Evolutionary conservation across 495 filamentous ascomycete genomes (phyloP).

Genomic region (Pseudoneurospora amorphoporcata): DNA sequence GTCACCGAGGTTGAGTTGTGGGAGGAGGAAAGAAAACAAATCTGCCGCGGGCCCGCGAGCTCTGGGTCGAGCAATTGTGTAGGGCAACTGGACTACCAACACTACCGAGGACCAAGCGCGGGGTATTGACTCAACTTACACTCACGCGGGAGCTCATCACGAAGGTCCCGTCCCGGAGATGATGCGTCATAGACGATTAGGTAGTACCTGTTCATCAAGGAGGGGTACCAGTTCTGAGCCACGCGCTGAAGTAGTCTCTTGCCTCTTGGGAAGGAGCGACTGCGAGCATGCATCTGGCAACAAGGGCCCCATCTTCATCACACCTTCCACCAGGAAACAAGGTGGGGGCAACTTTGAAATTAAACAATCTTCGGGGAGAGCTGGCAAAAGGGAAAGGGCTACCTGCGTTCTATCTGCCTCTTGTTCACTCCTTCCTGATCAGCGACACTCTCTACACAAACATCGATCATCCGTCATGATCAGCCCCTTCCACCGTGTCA

Average conservation of each 20-base stretch:
- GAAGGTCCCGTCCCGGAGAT: background rate
- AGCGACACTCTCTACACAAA: background rate
- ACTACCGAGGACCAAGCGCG: background rate
- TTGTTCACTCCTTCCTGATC: background rate
- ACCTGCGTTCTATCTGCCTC: background rate
- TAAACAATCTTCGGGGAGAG: background rate
- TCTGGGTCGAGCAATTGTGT: background rate
- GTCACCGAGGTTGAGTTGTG: background rate
- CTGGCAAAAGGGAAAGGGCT: background rate
- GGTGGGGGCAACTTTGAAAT: background rate
- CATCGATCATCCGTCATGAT: background rate
- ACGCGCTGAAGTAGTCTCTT: background rate
- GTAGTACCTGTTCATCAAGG: background rate
- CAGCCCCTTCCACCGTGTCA: background rate
- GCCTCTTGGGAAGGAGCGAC: background rate
- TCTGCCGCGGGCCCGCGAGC: background rate
- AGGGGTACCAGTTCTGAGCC: background rate
- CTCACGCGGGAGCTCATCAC: background rate
- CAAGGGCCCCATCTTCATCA: background rate
- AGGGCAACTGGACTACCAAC: background rate
- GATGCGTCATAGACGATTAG: background rate
- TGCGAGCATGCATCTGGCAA: background rate
- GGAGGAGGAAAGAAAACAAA: background rate
- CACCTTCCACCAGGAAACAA: background rate
- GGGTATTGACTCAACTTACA: background rate